Percentiles rank a stretch among this genome's conserved stretches.
These are phyloP conservation scores for Ophiostoma quercus DNA, from an alignment of 2,329 filamentous ascomycete genomes.

Conservation along the genomic window DNA sequence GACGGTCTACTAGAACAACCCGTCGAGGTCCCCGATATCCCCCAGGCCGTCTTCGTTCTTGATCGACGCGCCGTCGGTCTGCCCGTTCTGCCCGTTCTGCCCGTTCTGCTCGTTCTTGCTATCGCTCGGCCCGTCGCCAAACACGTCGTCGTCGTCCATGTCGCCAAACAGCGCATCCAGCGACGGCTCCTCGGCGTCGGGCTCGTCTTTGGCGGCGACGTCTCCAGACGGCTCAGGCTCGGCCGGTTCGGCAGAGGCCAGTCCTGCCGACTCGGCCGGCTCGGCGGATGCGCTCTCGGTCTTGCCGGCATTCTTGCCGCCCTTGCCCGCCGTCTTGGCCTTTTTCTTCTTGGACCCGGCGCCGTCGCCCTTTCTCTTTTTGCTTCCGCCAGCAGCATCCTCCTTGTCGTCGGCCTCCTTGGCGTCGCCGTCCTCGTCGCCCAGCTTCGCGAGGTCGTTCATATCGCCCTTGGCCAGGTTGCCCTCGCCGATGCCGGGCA, in stretches of 20 bases:
- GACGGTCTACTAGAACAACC: background rate
- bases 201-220: slow-evolving; percentile 16
- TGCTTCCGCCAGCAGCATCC: slow-evolving; percentile 25
- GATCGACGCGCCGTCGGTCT: background rate
- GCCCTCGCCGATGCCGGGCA: slow-evolving; percentile 62
- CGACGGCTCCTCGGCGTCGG: slow-evolving; percentile 21
- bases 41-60: background rate
- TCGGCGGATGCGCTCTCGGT: background rate
- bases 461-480: slow-evolving; percentile 30
- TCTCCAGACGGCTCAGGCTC: background rate
- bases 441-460: slow-evolving; percentile 29
- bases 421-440: slow-evolving; percentile 21
- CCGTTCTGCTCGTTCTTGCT: background rate
- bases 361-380: slow-evolving; percentile 12
- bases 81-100: background rate
- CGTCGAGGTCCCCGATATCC: background rate
- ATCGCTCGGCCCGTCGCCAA: background rate
- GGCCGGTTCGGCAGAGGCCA: too few relatives aligned
- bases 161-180: slow-evolving; percentile 24
- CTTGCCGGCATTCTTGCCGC: background rate
- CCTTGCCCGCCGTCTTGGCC: slow-evolving; percentile 1
- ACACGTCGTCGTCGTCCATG: slow-evolving; percentile 14
- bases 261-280: background rate
- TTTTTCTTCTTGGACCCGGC: slow-evolving; percentile 12
- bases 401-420: slow-evolving; percentile 28